These are phyloP conservation scores for Fusarium sp. DNA, from an alignment of 2,329 filamentous ascomycete species.

Conservation along the genomic window DNA sequence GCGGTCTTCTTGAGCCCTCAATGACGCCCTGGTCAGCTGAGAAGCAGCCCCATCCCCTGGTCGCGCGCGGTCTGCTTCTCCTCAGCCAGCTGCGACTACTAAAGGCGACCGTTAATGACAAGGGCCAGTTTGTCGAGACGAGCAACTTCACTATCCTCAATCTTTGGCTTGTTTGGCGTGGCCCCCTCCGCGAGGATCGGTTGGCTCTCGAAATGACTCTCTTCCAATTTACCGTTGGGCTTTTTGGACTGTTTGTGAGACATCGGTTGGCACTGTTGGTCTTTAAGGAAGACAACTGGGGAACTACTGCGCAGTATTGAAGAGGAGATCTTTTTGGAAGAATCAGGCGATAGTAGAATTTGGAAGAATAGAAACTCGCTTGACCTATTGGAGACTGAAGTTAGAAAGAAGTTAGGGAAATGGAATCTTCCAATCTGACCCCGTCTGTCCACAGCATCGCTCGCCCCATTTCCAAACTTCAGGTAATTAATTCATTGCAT, in stretches of 20 bases:
- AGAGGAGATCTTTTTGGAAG: background rate
- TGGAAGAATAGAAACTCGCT: background rate
- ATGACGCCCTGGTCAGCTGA: conserved; percentile 78
- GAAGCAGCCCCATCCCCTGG: conserved; percentile 72
- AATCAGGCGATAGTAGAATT: background rate
- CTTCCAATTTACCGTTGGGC: conserved; percentile 80
- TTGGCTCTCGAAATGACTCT: conserved; percentile 81
- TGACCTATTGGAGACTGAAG: background rate
- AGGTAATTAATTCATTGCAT: background rate
- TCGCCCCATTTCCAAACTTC: background rate
- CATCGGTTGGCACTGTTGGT: conserved; percentile 88
- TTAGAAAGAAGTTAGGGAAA: background rate
- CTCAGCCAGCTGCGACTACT: conserved; percentile 76
- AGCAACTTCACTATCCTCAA: conserved; percentile 95
- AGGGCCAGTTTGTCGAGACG: conserved; percentile 79
- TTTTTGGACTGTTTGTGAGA: conserved; percentile 85
- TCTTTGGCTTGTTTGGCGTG: conserved; percentile 95
- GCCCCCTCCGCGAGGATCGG: conserved; percentile 87
- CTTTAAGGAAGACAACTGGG: conserved; percentile 89
- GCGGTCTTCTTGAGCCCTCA: conserved; percentile 87
- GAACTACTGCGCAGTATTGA: conserved; percentile 49
- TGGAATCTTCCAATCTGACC: background rate
- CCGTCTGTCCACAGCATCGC: background rate
- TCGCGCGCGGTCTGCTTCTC: conserved; percentile 73
- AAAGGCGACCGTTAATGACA: conserved; percentile 72